phyloP scores from a whole-genome alignment of 176 grass and related monocot species.

The Avena eriantha region DNA sequence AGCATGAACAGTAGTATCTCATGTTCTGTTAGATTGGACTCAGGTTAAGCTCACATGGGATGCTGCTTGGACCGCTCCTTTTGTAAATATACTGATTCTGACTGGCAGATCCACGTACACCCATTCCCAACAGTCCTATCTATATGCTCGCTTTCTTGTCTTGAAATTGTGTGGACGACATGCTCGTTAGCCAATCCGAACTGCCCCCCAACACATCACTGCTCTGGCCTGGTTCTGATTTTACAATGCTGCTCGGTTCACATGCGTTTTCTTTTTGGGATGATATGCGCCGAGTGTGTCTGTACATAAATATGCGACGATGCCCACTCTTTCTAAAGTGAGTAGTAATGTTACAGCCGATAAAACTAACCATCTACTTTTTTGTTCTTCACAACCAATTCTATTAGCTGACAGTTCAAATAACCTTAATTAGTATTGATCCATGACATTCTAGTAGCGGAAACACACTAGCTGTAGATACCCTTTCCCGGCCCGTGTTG shows the following conservation, averaged over 20 bases:
- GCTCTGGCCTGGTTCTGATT: constrained; percentile 31
- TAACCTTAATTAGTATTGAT: not conserved
- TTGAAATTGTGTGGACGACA: constrained; percentile 11
- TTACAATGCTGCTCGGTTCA: constrained; percentile 2
- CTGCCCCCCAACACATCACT: not conserved
- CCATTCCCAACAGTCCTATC: not conserved
- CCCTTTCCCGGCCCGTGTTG: not conserved
- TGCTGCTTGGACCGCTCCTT: constrained; percentile 27
- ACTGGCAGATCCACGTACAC: not conserved
- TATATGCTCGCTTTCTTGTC: constrained; percentile 7
- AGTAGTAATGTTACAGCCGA: not conserved
- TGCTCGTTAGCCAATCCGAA: not conserved
- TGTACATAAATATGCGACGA: not conserved
- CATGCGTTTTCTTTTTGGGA: constrained; percentile 25
- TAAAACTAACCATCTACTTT: not conserved
- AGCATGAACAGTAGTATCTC: not conserved
- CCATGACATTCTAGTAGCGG: not conserved
- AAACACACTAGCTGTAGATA: constrained; percentile 9
- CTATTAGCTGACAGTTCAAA: not conserved
- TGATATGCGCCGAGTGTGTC: not conserved
- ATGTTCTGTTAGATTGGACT: not conserved
- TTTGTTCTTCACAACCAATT: not conserved
- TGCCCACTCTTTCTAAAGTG: not conserved
- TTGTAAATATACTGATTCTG: not conserved
- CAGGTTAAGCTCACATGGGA: constrained; percentile 18